phyloP scores from a whole-genome alignment of 78 protist genomes.

The Dictyostelium intermedium region DNA sequence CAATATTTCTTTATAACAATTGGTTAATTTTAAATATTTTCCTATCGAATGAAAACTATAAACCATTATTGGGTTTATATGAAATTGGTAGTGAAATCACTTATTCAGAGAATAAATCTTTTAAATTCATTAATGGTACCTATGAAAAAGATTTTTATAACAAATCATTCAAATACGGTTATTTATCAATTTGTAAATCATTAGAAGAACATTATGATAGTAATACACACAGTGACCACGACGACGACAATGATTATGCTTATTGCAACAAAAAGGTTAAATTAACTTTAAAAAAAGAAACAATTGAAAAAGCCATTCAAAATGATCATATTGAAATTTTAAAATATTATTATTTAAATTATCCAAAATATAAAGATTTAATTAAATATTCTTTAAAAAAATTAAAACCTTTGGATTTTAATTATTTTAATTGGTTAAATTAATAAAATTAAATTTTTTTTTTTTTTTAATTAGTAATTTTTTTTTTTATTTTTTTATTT shows the following conservation, averaged over 20 bases:
- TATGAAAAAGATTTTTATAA: neutral
- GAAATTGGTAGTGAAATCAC: neutral
- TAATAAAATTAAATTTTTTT: too few relatives aligned
- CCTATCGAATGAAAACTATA: neutral
- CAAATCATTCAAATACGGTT: neutral
- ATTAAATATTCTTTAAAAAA: too few relatives aligned
- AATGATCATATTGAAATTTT: neutral
- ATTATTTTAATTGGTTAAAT: neutral
- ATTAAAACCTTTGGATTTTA: neutral
- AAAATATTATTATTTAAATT: too few relatives aligned
- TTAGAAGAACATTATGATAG: neutral
- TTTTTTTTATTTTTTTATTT: neutral
- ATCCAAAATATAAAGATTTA: neutral
- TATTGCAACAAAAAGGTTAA: too few relatives aligned
- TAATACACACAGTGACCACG: too few relatives aligned
- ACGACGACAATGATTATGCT: too few relatives aligned
- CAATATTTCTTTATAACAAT: neutral
- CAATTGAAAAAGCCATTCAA: neutral
- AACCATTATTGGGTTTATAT: neutral
- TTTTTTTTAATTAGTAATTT: too few relatives aligned
- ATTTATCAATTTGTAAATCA: neutral
- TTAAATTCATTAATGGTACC: neutral
- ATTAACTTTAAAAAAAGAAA: too few relatives aligned
- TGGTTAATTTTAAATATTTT: too few relatives aligned
- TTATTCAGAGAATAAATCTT: neutral